Percentiles rank a stretch among this genome's conserved stretches.
Conservation (phyloP, 805 yeast genomes). For the Peterozyma xylosa region DNA sequence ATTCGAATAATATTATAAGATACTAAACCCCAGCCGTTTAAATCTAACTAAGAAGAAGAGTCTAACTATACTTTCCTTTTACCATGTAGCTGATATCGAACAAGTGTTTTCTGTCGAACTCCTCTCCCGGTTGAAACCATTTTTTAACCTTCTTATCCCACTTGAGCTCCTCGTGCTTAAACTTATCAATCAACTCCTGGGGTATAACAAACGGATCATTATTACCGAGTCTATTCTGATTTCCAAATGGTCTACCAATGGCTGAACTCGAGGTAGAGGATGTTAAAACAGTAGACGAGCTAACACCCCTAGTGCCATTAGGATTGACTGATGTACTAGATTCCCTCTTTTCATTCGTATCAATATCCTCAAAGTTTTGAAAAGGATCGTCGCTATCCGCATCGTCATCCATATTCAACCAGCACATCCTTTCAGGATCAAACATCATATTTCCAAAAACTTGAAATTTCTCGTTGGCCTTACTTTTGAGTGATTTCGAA, state of each 20-base stretch:
- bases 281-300: conserved; percentile 9
- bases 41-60: not conserved
- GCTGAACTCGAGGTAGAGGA: not conserved
- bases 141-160: conserved; percentile 27
- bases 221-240: not conserved
- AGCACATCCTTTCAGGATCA: conserved; percentile 46
- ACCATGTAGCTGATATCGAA: conserved; percentile 8
- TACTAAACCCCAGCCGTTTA: too few species aligned
- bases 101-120: conserved; percentile 2
- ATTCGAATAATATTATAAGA: too few species aligned
- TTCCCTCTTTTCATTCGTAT: conserved; percentile 8
- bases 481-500: conserved; percentile 11
- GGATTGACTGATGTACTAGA: not conserved
- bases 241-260: not conserved
- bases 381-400: conserved; percentile 36
- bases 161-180: conserved; percentile 24
- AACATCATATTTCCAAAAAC: conserved; percentile 50
- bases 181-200: conserved; percentile 17
- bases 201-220: conserved; percentile 14
- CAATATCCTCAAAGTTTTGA: conserved; percentile 40
- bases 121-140: conserved; percentile 21
- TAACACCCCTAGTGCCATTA: not conserved
- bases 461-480: conserved; percentile 24
- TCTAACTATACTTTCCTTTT: not conserved
- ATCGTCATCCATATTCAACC: conserved; percentile 44